Base-by-base conservation (phyloP, 208 protist species). In the Tritrichomonas foetus region DNA sequence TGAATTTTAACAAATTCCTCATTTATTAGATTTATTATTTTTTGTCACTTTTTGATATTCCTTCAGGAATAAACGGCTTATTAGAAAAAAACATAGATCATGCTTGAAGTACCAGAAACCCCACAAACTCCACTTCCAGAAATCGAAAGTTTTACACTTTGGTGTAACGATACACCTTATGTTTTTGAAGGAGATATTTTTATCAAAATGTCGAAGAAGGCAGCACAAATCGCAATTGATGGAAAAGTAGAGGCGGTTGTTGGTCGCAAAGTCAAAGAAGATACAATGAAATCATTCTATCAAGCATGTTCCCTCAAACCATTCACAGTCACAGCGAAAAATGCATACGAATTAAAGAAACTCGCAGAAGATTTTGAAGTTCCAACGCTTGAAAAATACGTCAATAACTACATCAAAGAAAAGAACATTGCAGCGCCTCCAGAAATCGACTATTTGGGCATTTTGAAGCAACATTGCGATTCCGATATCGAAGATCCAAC, bases 361-460 rank as follows among this genome's bases (percentile, higher is more conserved):
- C 33, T 82, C 22, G 74, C 74, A 30, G 41, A 82, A 50, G 74
- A 82, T 30, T 82, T 33, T 33, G 41, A 82, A 50, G 74, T 82
- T 82, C 41, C 41, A 82, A 50, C 74, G 50, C 41, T 82, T 3
- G 33, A 82, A 27, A 82, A 82, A 47, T 82, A 47, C 16, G 39
- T 82, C n/a, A 39, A 82, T 47, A 50, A 82, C 41, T 82, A 82
- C 41, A 82, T 82, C 30, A 39, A 82, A 82, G 74, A 82, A 39
- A 82, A 82, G 9, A 82, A 82, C 30, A 30, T 82, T 27, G 11
- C 30, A 1, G 14, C 74, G 50, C 74, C 74, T 47, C 74, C 74
- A 82, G 27, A 33, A 82, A 50, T 82, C 30, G 74, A 82, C 25
- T 82, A 82, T 50, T 41, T 82, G 14, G 74, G 74, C 30, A 82